A percentile compares a stretch with the other conserved stretches of the same genome.
Conservation (phyloP, 2,329 filamentous ascomycete genomes). For the Diaporthe aspalathi region DNA sequence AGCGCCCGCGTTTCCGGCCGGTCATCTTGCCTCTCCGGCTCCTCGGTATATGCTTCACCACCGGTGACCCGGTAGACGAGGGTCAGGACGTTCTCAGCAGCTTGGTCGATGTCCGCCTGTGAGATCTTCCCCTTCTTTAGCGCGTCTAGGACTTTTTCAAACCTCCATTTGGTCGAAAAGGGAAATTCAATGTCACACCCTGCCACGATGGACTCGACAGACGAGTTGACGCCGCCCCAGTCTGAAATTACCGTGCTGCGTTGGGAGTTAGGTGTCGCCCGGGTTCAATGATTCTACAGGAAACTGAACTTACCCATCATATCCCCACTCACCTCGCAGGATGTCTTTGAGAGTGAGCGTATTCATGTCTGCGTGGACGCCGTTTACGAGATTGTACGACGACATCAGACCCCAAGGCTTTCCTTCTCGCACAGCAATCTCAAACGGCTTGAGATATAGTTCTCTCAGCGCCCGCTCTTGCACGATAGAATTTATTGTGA, state of each 20-base stretch:
- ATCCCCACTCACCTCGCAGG: constrained; percentile 71
- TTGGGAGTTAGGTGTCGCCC: constrained; percentile 40
- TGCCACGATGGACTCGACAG: constrained; percentile 64
- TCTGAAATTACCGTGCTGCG: constrained; percentile 67
- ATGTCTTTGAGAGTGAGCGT: constrained; percentile 65
- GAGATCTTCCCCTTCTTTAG: constrained; percentile 61
- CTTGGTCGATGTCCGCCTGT: constrained; percentile 63
- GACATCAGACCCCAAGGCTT: constrained; percentile 78
- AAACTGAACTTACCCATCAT: constrained; percentile 61
- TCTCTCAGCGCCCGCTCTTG: constrained; percentile 75
- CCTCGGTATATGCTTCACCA: constrained; percentile 66
- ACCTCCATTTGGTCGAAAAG: constrained; percentile 64
- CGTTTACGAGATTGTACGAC: constrained; percentile 76
- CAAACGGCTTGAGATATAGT: constrained; percentile 79
- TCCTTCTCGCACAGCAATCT: constrained; percentile 76
- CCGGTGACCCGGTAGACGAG: constrained; percentile 72
- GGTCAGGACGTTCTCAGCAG: constrained; percentile 70
- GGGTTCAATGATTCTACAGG: constrained; percentile 28
- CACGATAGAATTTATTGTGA: constrained; percentile 73
- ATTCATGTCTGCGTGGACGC: constrained; percentile 70
- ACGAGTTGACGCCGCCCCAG: constrained; percentile 69
- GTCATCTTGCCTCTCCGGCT: constrained; percentile 68
- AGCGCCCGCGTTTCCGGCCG: constrained; percentile 67
- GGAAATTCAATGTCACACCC: constrained; percentile 71
- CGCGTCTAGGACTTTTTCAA: constrained; percentile 67